phyloP scores from a whole-genome alignment of 2,329 filamentous ascomycete genomes.

The Incumbomyces delicatus region DNA sequence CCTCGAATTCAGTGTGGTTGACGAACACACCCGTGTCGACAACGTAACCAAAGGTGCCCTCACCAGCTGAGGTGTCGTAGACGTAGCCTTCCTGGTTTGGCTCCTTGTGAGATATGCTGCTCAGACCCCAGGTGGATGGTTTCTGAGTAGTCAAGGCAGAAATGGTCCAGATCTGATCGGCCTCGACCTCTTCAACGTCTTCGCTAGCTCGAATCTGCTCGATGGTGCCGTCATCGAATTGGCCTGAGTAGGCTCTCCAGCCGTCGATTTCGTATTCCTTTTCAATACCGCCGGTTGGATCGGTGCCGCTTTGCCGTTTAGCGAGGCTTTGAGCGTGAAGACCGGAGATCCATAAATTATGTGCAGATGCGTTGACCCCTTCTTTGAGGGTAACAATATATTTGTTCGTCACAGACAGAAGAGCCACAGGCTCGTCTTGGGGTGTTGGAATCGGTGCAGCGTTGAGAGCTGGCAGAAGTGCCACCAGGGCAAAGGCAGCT shows the following conservation, averaged over 20 bases:
- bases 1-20: slow-evolving; percentile 27
- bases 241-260: slow-evolving; percentile 35
- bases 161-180: slow-evolving; percentile 4
- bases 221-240: slow-evolving; percentile 36
- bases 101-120: slow-evolving; percentile 24
- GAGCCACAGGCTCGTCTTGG: not conserved
- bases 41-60: slow-evolving; percentile 28
- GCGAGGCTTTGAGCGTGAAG: slow-evolving; percentile 30
- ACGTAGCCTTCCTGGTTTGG: slow-evolving; percentile 23
- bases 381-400: slow-evolving; percentile 23
- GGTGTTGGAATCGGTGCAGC: slow-evolving; percentile 3
- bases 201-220: slow-evolving; percentile 30
- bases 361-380: slow-evolving; percentile 23
- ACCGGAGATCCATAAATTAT: slow-evolving; percentile 29
- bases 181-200: slow-evolving; percentile 17
- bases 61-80: slow-evolving; percentile 29
- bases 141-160: slow-evolving; percentile 12
- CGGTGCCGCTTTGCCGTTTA: slow-evolving; percentile 24
- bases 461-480: slow-evolving; percentile 5
- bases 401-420: slow-evolving; percentile 17
- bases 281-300: slow-evolving; percentile 26
- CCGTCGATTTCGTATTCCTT: slow-evolving; percentile 33
- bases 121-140: slow-evolving; percentile 28
- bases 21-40: slow-evolving; percentile 32
- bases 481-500: slow-evolving; percentile 3